A percentile compares a stretch with the other conserved stretches of the same genome.
Evolutionary conservation across 1,284 basidiomycete genomes (phyloP).

Genomic region (Trichosporon inkin): DNA sequence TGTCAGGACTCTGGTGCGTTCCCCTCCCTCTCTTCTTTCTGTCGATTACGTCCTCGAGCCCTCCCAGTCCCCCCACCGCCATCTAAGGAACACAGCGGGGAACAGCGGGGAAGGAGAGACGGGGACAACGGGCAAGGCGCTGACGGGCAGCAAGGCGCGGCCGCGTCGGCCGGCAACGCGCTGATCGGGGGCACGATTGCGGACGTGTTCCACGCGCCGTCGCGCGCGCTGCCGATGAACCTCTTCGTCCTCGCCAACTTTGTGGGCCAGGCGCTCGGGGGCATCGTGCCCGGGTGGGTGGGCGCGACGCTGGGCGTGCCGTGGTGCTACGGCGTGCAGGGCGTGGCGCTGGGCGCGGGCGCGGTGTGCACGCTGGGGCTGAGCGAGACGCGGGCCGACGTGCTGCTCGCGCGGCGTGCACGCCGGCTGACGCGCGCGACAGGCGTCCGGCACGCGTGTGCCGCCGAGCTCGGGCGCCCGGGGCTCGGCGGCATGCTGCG

Average conservation of each 20-base stretch:
- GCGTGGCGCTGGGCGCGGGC: conserved; percentile 28
- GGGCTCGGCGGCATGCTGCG: conserved; percentile 38
- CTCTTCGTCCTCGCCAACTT: conserved; percentile 49
- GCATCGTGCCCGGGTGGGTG: conserved; percentile 31
- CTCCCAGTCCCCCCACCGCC: too few species aligned
- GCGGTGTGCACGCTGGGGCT: conserved; percentile 41
- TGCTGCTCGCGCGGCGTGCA: conserved; percentile 51
- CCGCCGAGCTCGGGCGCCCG: conserved; percentile 39
- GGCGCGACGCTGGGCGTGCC: conserved; percentile 31
- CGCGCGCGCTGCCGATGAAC: conserved; percentile 50
- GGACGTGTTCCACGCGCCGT: conserved; percentile 42
- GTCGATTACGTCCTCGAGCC: background rate
- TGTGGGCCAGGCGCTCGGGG: conserved; percentile 38
- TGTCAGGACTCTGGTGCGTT: conserved; percentile 30
- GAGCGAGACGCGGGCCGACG: conserved; percentile 49
- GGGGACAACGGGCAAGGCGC: background rate
- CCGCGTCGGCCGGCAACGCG: conserved; percentile 37
- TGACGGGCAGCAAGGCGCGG: conserved; percentile 34
- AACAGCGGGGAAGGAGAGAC: too few species aligned
- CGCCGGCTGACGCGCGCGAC: conserved; percentile 45
- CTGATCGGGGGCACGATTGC: conserved; percentile 48
- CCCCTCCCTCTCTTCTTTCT: conserved; percentile 10
- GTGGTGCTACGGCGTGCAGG: conserved; percentile 45
- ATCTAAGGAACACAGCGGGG: too few species aligned
- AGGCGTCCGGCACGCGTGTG: conserved; percentile 42